Percentiles rank a stretch among this genome's conserved stretches.
Evolutionary conservation across 2,329 filamentous ascomycete species (phyloP).

Genomic region (Pezicula radicicola): DNA sequence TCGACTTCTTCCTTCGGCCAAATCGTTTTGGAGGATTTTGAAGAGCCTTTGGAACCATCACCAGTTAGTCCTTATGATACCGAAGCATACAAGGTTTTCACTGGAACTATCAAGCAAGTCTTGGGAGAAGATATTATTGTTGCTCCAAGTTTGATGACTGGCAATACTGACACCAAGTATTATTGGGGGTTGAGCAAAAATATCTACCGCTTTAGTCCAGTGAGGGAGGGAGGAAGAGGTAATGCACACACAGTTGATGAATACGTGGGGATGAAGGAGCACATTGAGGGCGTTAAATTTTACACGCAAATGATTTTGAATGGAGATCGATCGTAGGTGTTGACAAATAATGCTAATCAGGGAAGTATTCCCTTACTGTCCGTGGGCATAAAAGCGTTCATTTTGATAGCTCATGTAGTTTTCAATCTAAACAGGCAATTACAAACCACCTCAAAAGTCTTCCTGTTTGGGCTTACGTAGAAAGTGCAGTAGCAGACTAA

Average conservation of each 20-base stretch:
- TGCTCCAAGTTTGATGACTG: slow-evolving; percentile 18
- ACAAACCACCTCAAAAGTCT: no score
- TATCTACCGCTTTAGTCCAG: slow-evolving; percentile 37
- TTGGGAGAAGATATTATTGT: slow-evolving; percentile 17
- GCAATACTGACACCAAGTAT: slow-evolving; percentile 22
- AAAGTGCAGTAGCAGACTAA: no score
- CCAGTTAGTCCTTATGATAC: slow-evolving; percentile 33
- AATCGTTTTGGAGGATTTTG: slow-evolving; percentile 29
- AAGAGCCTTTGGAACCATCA: slow-evolving; percentile 29
- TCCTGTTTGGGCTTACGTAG: no score
- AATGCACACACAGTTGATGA: slow-evolving; percentile 38
- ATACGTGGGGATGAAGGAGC: slow-evolving; percentile 34
- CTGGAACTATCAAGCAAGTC: slow-evolving; percentile 16
- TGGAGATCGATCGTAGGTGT: background rate
- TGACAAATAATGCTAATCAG: no score
- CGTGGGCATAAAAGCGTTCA: no score
- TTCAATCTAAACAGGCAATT: no score
- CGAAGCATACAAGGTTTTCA: slow-evolving; percentile 15
- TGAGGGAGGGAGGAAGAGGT: slow-evolving; percentile 28
- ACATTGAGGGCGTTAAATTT: slow-evolving; percentile 35
- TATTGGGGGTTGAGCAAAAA: slow-evolving; percentile 31
- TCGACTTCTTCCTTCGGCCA: slow-evolving; percentile 26
- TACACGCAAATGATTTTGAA: slow-evolving; percentile 26
- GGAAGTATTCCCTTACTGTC: no score
- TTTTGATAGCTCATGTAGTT: no score